Evolutionary conservation across 2,329 filamentous ascomycete species (phyloP).

Genomic region (Claviceps digitariae): DNA sequence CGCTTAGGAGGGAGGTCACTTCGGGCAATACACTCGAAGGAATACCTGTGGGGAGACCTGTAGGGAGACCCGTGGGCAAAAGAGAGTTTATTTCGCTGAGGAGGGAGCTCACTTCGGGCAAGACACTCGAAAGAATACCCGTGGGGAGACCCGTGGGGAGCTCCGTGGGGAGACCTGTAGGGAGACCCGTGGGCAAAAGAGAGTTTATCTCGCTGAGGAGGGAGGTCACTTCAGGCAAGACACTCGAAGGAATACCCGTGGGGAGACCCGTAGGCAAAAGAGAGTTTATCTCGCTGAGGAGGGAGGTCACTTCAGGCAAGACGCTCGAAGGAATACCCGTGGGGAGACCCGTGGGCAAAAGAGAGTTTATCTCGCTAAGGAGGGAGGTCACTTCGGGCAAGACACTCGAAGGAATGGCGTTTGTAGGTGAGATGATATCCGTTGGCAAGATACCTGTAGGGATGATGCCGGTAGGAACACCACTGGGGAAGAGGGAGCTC

Average conservation of each 20-base stretch:
- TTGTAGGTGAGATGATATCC: background rate
- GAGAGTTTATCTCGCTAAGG: too few species aligned
- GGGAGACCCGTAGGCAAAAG: background rate
- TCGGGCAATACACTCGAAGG: background rate
- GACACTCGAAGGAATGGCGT: too few species aligned
- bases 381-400: too few species aligned
- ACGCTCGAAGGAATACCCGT: background rate
- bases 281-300: too few species aligned
- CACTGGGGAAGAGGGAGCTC: background rate
- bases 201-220: too few species aligned
- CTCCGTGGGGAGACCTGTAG: too few species aligned
- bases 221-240: too few species aligned
- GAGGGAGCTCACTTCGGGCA: too few species aligned
- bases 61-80: background rate
- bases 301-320: too few species aligned
- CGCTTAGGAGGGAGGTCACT: background rate
- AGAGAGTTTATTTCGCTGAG: too few species aligned
- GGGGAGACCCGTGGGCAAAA: background rate
- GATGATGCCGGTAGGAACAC: background rate
- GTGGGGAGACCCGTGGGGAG: background rate
- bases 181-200: background rate
- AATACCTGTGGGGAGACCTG: background rate
- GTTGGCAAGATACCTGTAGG: too few species aligned
- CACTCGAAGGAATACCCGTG: background rate
- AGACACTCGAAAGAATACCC: too few species aligned